phyloP scores from a whole-genome alignment of 1,284 basidiomycete species.

The Chiua sp. region DNA sequence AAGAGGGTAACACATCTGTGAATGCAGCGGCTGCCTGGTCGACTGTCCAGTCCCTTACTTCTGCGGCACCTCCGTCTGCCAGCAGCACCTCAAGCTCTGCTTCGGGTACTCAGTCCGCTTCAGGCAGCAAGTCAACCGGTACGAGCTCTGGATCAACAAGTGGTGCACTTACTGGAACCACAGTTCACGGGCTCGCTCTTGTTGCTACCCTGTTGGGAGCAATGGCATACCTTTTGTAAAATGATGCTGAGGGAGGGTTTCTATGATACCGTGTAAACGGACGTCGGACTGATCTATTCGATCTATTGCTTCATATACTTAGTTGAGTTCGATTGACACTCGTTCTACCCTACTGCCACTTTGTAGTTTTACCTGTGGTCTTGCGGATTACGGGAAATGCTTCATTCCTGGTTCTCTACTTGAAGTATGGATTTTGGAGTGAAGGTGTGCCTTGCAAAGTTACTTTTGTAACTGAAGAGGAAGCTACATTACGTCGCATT shows the following conservation, averaged over 20 bases:
- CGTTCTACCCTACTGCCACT: too few relatives aligned
- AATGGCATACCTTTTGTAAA: slow-evolving; percentile 21
- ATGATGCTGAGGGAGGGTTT: neutral
- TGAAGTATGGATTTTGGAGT: neutral
- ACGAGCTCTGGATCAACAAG: slow-evolving; percentile 17
- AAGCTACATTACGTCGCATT: neutral
- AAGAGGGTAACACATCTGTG: slow-evolving; percentile 46
- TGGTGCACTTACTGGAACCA: slow-evolving; percentile 12
- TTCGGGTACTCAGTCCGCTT: slow-evolving; percentile 22
- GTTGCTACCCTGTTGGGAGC: slow-evolving; percentile 21
- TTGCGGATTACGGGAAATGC: too few relatives aligned
- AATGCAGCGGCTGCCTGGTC: slow-evolving; percentile 59
- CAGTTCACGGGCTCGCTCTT: slow-evolving; percentile 18
- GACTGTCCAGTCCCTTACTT: slow-evolving; percentile 43
- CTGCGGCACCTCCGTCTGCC: slow-evolving; percentile 36
- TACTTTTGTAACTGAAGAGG: neutral
- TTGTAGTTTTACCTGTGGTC: neutral
- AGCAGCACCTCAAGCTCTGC: slow-evolving; percentile 19
- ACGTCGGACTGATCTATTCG: neutral
- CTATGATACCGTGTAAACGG: slow-evolving; percentile 7
- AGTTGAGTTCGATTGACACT: too few relatives aligned
- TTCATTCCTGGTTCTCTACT: neutral
- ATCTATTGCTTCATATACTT: slow-evolving; percentile 12
- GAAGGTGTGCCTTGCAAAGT: neutral
- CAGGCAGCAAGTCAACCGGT: slow-evolving; percentile 20